Evolutionary conservation across 2,329 filamentous ascomycete genomes (phyloP), one percentile per base, ranked within the genome.

Genomic region (Paecilomyces niveus): DNA sequence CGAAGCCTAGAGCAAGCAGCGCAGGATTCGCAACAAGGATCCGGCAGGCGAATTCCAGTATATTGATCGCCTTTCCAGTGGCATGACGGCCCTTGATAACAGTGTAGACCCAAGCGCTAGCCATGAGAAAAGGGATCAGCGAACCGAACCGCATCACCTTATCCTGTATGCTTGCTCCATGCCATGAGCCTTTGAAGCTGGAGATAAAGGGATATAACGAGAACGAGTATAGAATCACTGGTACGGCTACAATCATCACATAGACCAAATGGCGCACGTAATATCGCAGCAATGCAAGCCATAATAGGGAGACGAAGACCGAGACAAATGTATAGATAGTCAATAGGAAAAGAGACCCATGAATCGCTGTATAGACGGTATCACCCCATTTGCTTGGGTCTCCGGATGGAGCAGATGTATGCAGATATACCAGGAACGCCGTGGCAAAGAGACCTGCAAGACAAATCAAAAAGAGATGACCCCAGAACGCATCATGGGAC

Each of bases 301-400:
- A 99, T 26, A 97, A 74, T 35, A 97, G 80, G 1, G 93, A 93
- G 21, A 97, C 89, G 35, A 95, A 79, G 45, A 97, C 80, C 0
- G 94, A 89, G n/a, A 97, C 87, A 18, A 97, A 73, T 0, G 94
- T 97, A 74, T 97, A 95, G 56, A 94, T 85, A 1, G 90, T 89
- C 50, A 99, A 85, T 64, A 97, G 87, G 69, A 94, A 88, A 68
- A 95, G 94, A 0, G 92, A 97, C 55, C 87, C 86, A 65, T 89
- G 88, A 35, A 99, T 78, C 3, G 90, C 92, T 13, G 89, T 91
- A 74, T 99, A 99, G 59, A 99, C 91, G 1, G 93, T 97, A 73
- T 99, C 94, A 13, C 92, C 93, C 58, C 95, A 83, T 59, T 66
- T 72, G 0, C 88, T 88, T 60, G 83, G 83, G 69, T 89, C 89